phyloP scores from a whole-genome alignment of 495 filamentous ascomycete species.

The Penicillium cataractarum region DNA sequence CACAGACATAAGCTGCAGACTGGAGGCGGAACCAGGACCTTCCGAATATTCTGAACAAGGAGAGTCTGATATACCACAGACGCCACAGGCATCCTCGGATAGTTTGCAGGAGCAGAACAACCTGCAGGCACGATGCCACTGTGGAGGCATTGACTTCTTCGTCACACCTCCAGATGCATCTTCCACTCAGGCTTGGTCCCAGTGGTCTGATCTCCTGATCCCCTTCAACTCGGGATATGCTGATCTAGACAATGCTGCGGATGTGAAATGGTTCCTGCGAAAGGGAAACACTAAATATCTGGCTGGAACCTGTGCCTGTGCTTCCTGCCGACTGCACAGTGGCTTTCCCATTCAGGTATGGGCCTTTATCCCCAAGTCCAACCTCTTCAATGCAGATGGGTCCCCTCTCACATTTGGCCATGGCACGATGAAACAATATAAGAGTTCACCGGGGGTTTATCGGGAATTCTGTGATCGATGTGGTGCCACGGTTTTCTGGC shows the following conservation, averaged over 20 bases:
- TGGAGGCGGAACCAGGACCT: constrained; percentile 8
- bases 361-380: constrained; percentile 66
- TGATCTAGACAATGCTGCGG: constrained; percentile 37
- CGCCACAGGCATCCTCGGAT: not conserved
- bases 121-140: constrained; percentile 46
- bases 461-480: constrained; percentile 68
- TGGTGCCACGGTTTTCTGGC: constrained; percentile 71
- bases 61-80: not conserved
- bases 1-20: constrained; percentile 21
- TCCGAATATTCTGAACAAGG: not conserved
- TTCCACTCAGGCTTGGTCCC: constrained; percentile 46
- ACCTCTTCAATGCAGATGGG: constrained; percentile 53
- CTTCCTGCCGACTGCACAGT: constrained; percentile 60
- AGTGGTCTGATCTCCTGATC: constrained; percentile 57
- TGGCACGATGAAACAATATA: constrained; percentile 56
- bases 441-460: constrained; percentile 55
- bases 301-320: constrained; percentile 67
- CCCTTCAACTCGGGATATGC: constrained; percentile 46
- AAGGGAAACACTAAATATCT: constrained; percentile 54
- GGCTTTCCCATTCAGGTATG: constrained; percentile 72
- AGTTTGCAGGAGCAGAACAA: constrained; percentile 8
- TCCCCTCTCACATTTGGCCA: constrained; percentile 45
- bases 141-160: constrained; percentile 48
- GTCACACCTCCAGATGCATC: constrained; percentile 45
- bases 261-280: constrained; percentile 59